Conservation (phyloP, 305 asterid genomes). For the Fraxinus angustifolia region DNA sequence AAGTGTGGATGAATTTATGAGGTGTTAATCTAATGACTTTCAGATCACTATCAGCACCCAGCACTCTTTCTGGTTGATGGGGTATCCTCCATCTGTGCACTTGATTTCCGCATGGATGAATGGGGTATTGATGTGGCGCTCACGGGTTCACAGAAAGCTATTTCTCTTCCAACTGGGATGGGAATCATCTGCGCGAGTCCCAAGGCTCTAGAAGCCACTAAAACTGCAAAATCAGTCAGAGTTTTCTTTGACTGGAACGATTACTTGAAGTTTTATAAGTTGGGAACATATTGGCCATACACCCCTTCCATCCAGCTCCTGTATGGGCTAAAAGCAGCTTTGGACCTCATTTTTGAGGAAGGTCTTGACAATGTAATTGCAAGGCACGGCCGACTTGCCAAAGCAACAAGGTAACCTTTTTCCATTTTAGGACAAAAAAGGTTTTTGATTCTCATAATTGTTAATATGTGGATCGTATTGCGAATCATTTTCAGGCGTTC, state of each 20-base stretch:
- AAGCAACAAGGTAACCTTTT: conserved; percentile 72
- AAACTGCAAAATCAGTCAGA: conserved; percentile 81
- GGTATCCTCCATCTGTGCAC: conserved; percentile 97
- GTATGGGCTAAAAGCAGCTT: conserved; percentile 81
- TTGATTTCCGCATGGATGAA: conserved; percentile 97
- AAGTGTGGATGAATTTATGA: neutral
- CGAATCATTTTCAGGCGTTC: neutral
- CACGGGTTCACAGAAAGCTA: conserved; percentile 95
- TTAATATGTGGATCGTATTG: neutral
- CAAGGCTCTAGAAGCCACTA: conserved; percentile 82
- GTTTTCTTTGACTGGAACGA: conserved; percentile 98
- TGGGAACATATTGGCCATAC: conserved; percentile 98
- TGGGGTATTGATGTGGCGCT: conserved; percentile 98
- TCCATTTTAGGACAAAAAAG: neutral
- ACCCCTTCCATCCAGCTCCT: conserved; percentile 96
- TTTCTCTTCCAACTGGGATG: conserved; percentile 95
- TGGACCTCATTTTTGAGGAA: conserved; percentile 92
- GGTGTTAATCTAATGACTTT: neutral
- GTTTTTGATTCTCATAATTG: neutral
- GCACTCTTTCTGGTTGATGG: conserved; percentile 91
- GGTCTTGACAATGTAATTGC: conserved; percentile 91
- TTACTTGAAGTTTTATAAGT: conserved; percentile 82
- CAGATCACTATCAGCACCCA: conserved; percentile 92
- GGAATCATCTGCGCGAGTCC: conserved; percentile 94
- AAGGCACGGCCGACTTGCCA: conserved; percentile 79